These are phyloP conservation scores for Suhomyces kunorum DNA, from an alignment of 1,139 yeast species.

Conservation along the genomic window DNA sequence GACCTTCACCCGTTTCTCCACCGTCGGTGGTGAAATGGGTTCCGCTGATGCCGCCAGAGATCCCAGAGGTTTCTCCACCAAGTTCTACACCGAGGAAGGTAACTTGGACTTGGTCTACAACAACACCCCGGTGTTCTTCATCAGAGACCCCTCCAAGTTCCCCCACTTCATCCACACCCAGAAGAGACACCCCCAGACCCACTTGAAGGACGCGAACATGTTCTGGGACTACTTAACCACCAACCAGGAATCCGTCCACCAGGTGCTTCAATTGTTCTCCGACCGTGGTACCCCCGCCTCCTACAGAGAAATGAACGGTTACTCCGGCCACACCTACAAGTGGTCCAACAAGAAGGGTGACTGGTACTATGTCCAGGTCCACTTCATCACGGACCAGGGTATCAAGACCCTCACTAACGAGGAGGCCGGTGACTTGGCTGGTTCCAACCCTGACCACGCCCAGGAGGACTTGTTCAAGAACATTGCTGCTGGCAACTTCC, in stretches of 20 bases:
- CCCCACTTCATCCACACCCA: constrained; percentile 88
- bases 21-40: constrained; percentile 88
- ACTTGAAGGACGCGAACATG: constrained; percentile 74
- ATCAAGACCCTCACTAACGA: constrained; percentile 56
- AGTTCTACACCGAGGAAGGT: constrained; percentile 86
- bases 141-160: constrained; percentile 85
- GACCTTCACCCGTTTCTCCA: constrained; percentile 75
- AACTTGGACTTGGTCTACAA: constrained; percentile 86
- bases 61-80: constrained; percentile 84
- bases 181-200: constrained; percentile 75
- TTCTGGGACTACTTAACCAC: constrained; percentile 73
- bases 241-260: constrained; percentile 48
- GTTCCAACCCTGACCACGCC: constrained; percentile 63
- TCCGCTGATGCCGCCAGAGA: constrained; percentile 87
- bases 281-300: constrained; percentile 75
- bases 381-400: constrained; percentile 63
- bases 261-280: constrained; percentile 20
- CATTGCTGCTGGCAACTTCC: constrained; percentile 60
- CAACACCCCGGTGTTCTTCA: constrained; percentile 86
- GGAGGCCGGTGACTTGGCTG: constrained; percentile 57
- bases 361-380: constrained; percentile 68
- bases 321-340: constrained; percentile 76
- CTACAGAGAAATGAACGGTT: constrained; percentile 69
- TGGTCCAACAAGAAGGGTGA: constrained; percentile 66
- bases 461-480: constrained; percentile 58